These are phyloP conservation scores for Nelumbo lutea DNA, from an alignment of 164 flowering plant genomes.

Conservation along the genomic window DNA sequence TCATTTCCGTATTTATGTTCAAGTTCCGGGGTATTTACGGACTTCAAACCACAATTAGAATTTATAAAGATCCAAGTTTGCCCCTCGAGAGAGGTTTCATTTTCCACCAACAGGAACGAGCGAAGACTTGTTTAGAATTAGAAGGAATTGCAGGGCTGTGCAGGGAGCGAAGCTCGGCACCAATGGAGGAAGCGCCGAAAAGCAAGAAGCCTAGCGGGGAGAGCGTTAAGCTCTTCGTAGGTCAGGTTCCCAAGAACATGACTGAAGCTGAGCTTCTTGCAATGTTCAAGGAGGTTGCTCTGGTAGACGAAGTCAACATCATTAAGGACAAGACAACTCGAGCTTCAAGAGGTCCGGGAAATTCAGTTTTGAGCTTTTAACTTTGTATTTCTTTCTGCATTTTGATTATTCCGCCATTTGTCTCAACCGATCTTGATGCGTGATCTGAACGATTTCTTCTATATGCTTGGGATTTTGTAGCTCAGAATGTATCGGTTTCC, in stretches of 20 bases:
- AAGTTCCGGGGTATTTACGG: neutral
- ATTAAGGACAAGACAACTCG: conserved; percentile 88
- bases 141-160: conserved; percentile 12
- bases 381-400: conserved; percentile 6
- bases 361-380: neutral
- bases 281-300: conserved; percentile 76
- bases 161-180: conserved; percentile 23
- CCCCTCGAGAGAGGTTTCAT: conserved; percentile 25
- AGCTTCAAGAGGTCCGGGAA: conserved; percentile 69
- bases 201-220: conserved; percentile 42
- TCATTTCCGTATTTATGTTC: neutral
- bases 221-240: conserved; percentile 94
- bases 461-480: neutral
- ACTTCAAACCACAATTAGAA: conserved; percentile 13
- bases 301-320: conserved; percentile 92
- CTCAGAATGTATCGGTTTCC: neutral
- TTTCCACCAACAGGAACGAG: conserved; percentile 11
- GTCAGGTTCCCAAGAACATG: conserved; percentile 96
- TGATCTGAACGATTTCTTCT: conserved; percentile 6
- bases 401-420: neutral
- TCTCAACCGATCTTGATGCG: conserved; percentile 15
- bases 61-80: conserved; percentile 35
- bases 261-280: conserved; percentile 71
- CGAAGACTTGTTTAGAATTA: conserved; percentile 5
- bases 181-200: conserved; percentile 59